Base-by-base conservation (phyloP, 2,329 filamentous ascomycete species). In the Pseudogymnoascus sp. region DNA sequence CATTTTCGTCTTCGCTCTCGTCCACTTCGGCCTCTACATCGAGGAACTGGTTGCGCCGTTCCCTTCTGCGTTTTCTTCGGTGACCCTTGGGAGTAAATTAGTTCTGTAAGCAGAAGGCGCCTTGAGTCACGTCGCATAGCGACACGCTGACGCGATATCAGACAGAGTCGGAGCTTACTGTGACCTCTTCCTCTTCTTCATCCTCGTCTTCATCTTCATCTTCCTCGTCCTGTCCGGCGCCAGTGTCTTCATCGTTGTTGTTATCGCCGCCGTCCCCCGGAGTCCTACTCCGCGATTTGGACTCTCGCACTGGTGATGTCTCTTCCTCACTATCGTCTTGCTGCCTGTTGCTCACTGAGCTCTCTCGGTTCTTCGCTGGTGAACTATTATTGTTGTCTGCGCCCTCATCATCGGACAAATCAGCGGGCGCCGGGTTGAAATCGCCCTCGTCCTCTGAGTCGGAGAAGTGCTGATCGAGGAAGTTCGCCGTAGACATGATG, bases 11-110 rank as follows among this genome's bases (percentile, higher is more conserved):
- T 67, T 95, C 91, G 64, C 95, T 85, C 61, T 89, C 94, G 70
- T 97, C 94, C 67, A 99, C 94, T 75, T 96, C 94, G 72, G 94
- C 94, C 79, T 99, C 94, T 69, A 92, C 90, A 84, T 99, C 94
- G 75, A 99, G 85, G 83, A 96, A 96, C 69, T 88, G 86, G 67
- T 90, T 89, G 64, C 90, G 84, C 65, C 82, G 82, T 65, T 88
- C 84, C 71, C 83, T 84, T 70, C 80, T 75, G 61, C 92, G 88
- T 74, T 97, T 97, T 67, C 88, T 83, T 60, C 89, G 89, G 69
- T 90, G 83, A 61, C 79, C 80, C 81, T 85, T 67, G 28, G 23
- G 41, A 8, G 30, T 3, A 6, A 38, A 26, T 61, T 59, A 61
- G 57, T 33, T 23, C 48, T 34, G 39, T 60, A 26, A 18, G n/a